A percentile compares a stretch with the other conserved stretches of the same genome.
These are phyloP conservation scores for Gloeophyllum trabeum DNA, from an alignment of 768 basidiomycete species.

Conservation along the genomic window DNA sequence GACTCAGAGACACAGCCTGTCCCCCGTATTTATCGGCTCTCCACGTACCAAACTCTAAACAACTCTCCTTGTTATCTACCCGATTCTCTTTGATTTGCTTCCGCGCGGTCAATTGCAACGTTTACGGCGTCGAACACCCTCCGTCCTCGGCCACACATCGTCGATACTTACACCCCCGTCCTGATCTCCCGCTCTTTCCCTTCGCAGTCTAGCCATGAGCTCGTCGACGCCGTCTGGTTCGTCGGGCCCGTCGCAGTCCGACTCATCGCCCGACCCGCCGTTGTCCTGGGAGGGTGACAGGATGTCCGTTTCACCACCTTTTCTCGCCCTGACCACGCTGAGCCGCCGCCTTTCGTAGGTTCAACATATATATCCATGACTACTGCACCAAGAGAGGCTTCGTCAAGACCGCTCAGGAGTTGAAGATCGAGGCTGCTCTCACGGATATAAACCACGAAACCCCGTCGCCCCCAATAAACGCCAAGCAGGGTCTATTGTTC, in stretches of 20 bases:
- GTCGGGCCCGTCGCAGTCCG: background rate
- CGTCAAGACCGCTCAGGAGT: conserved; percentile 57
- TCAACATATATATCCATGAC: conserved; percentile 84
- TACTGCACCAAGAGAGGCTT: conserved; percentile 78
- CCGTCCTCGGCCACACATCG: background rate
- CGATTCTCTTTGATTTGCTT: conserved; percentile 1
- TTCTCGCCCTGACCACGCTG: background rate
- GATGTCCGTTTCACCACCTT: conserved; percentile 39
- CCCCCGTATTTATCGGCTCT: conserved; percentile 10
- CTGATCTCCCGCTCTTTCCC: background rate
- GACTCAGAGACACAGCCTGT: too few relatives aligned
- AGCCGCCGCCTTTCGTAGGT: conserved; percentile 33
- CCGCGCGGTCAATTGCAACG: background rate
- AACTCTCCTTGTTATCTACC: conserved; percentile 1
- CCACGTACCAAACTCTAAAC: conserved; percentile 3
- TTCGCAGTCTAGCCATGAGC: conserved; percentile 6
- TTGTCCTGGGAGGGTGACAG: conserved; percentile 78
- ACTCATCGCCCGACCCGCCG: conserved; percentile 3
- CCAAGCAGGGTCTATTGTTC: conserved; percentile 72
- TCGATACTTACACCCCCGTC: background rate
- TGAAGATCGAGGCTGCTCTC: conserved; percentile 42
- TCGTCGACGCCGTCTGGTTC: conserved; percentile 13
- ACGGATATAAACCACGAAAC: conserved; percentile 45
- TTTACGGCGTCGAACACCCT: background rate
- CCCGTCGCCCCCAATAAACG: conserved; percentile 62